Base-by-base conservation (phyloP, 129 eudicot species). In the Escallonia rubra region DNA sequence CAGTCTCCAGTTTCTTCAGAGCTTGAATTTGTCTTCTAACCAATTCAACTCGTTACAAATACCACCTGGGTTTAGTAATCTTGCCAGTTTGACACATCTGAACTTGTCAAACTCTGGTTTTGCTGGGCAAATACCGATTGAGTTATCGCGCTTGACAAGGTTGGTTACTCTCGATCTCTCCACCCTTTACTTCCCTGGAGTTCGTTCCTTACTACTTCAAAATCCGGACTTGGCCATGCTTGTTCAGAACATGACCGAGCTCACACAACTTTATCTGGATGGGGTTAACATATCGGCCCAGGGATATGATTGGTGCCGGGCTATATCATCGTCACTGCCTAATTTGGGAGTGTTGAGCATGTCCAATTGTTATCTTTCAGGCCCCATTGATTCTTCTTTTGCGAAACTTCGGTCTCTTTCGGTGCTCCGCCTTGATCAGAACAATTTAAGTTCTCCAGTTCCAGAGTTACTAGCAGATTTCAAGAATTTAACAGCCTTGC, bases 111-210 rank as follows among this genome's bases (percentile, higher is more conserved):
- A 59, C n/a, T 43, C 76, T 3, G 70, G 64, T 34, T 77, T 76
- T 57, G 57, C 12, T 0, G 82, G 86, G 34, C 79, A 65, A 39
- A 54, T 81, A 8, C 81, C 79, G 0, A 8, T 9, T 7, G 82
- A 57, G n/a, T 47, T 84, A 3, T 82, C 96, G 0, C 63, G 44
- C 6, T 60, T 88, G 63, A 72, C 67, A 9, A 64, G 72, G 43
- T 51, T 88, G 54, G 73, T 79, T 13, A 60, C 39, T 69, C 86
- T 88, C 43, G 96, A 88, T 75, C 82, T 88, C 13, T 84, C 96
- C 11, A 13, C 52, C 6, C 51, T 11, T 14, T 61, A 52, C 41
- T 42, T 62, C 2, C 73, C 4, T 5, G 61, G 63, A 6, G 10
- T 0, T 40, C 70, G 41, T 1, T 57, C 76, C 10, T 4, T 73